Conservation (phyloP, 305 asterid genomes). For the Nicotiana rustica region DNA sequence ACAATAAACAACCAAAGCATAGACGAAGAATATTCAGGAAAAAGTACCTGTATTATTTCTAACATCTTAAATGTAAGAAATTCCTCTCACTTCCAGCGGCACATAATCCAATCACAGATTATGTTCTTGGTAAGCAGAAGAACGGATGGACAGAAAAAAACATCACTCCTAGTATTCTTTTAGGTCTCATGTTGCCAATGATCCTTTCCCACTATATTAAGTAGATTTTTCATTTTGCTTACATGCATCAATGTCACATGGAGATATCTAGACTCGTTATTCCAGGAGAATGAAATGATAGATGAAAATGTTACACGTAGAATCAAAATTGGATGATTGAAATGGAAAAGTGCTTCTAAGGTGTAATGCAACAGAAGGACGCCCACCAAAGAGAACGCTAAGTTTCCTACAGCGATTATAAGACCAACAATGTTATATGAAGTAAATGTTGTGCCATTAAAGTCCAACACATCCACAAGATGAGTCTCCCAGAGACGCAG, state of each 20-base stretch:
- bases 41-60: not conserved
- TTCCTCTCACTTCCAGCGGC: not conserved
- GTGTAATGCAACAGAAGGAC: not conserved
- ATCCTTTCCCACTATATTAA: slow-evolving; percentile 8
- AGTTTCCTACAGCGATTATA: not conserved
- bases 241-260: not conserved
- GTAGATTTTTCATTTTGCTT: not conserved
- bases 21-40: not conserved
- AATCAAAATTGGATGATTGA: slow-evolving; percentile 7
- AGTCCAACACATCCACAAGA: slow-evolving; percentile 15
- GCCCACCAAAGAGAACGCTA: not conserved
- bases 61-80: not conserved
- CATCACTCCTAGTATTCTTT: not conserved
- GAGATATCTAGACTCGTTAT: not conserved
- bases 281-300: not conserved
- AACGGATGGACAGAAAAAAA: not conserved
- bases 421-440: not conserved
- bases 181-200: not conserved
- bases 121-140: not conserved
- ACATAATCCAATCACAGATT: not conserved
- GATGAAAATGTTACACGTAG: not conserved
- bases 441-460: not conserved
- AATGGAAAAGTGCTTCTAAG: not conserved
- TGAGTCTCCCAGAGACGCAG: not conserved
- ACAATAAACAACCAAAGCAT: not conserved